Evolutionary conservation across 116 monocot genomes (phyloP).

Genomic region (Trichopus zeylanicus): DNA sequence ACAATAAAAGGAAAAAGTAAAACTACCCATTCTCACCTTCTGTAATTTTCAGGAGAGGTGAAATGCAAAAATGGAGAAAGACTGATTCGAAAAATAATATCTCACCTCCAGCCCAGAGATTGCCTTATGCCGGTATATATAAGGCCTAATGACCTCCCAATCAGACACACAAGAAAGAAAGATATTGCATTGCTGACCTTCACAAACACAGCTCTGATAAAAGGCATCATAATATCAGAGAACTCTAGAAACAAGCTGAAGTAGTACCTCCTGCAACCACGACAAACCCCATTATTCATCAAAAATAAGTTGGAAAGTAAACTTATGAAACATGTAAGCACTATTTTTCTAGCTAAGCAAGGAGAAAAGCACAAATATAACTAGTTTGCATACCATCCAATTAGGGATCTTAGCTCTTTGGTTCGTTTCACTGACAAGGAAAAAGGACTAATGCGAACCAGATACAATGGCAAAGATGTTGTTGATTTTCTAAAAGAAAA

Average conservation of each 20-base stretch:
- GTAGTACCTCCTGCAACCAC: constrained; percentile 88
- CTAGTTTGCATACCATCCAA: constrained; percentile 92
- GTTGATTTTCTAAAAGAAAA: constrained; percentile 26
- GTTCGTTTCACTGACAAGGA: constrained; percentile 66
- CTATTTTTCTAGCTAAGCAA: neutral
- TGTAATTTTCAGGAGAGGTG: neutral
- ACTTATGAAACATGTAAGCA: neutral
- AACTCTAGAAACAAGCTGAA: constrained; percentile 86
- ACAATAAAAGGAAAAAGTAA: neutral
- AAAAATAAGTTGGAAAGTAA: no score
- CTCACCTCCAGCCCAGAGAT: constrained; percentile 76
- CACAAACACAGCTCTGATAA: constrained; percentile 38
- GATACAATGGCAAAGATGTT: constrained; percentile 13
- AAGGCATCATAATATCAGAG: constrained; percentile 75
- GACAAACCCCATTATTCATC: neutral
- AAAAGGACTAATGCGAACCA: constrained; percentile 40
- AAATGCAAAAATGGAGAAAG: neutral
- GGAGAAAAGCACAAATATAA: no score
- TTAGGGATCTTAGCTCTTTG: constrained; percentile 74
- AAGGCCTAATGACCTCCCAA: constrained; percentile 91
- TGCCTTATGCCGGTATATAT: constrained; percentile 87
- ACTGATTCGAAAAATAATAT: neutral
- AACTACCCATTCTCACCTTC: neutral
- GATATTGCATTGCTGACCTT: constrained; percentile 64
- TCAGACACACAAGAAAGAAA: constrained; percentile 72